Conservation (phyloP, 441 rosid species). For the Hypseocharis bilobata region DNA sequence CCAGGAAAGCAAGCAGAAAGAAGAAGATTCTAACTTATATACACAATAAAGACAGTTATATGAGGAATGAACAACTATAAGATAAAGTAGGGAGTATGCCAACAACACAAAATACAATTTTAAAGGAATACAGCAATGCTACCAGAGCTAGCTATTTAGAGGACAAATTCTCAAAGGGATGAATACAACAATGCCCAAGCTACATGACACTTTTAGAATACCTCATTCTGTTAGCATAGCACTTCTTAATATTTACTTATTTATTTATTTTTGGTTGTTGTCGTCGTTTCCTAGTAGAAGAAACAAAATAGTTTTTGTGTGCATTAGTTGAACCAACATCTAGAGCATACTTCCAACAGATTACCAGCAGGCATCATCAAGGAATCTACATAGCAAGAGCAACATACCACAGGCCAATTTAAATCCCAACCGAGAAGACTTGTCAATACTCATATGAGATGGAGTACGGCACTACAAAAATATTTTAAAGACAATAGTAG, state of each 20-base stretch:
- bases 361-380: background rate
- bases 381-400: background rate
- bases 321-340: background rate
- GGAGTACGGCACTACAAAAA: background rate
- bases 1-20: background rate
- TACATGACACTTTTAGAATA: background rate
- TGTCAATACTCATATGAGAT: background rate
- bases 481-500: background rate
- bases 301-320: background rate
- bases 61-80: background rate
- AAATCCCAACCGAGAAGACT: background rate
- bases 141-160: background rate
- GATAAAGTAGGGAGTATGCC: background rate
- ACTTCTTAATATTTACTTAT: too few relatives aligned
- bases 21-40: background rate
- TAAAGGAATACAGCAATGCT: background rate
- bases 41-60: background rate
- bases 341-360: background rate
- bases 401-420: background rate
- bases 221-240: background rate
- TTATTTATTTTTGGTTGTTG: too few relatives aligned
- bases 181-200: background rate
- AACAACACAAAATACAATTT: background rate
- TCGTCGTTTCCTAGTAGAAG: background rate
- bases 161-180: background rate